Conservation (phyloP, 305 asterid species). For the Fraxinus floribunda region DNA sequence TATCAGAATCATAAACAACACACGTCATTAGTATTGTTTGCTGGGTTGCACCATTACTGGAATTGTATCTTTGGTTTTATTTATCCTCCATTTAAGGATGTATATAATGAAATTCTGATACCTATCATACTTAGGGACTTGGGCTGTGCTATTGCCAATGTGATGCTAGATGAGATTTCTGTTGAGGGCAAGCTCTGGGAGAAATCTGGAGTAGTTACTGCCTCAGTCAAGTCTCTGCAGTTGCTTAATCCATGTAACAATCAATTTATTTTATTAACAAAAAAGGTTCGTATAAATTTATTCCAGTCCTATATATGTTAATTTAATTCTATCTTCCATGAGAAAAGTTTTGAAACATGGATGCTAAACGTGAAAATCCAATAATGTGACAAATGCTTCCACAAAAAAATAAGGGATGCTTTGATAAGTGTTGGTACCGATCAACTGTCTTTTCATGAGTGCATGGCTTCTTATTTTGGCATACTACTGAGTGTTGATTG, state of each 20-base stretch:
- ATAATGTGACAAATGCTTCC: neutral
- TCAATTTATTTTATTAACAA: slow-evolving; percentile 52
- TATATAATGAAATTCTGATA: neutral
- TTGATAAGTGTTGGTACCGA: slow-evolving; percentile 3
- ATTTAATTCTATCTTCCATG: slow-evolving; percentile 9
- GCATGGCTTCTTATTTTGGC: slow-evolving; percentile 6
- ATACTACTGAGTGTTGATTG: neutral
- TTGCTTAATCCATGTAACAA: slow-evolving; percentile 61
- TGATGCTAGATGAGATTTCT: slow-evolving; percentile 52
- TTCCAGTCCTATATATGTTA: slow-evolving; percentile 11
- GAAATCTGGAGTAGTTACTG: slow-evolving; percentile 53
- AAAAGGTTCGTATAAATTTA: slow-evolving; percentile 49
- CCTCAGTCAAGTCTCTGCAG: slow-evolving; percentile 55
- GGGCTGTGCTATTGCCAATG: slow-evolving; percentile 60
- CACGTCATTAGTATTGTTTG: neutral
- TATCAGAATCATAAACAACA: neutral
- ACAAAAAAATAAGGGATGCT: slow-evolving; percentile 14
- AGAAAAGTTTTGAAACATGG: slow-evolving; percentile 7
- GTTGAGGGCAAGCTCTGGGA: slow-evolving; percentile 72
- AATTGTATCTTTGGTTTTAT: neutral
- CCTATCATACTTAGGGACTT: slow-evolving; percentile 46
- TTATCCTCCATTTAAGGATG: neutral
- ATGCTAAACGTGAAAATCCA: neutral
- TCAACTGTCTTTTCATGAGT: neutral
- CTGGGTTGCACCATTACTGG: neutral